Evolutionary conservation across 2,329 filamentous ascomycete genomes (phyloP), one percentile per base, ranked within the genome.

Genomic region (Stachybotrys chlorohalonatus): DNA sequence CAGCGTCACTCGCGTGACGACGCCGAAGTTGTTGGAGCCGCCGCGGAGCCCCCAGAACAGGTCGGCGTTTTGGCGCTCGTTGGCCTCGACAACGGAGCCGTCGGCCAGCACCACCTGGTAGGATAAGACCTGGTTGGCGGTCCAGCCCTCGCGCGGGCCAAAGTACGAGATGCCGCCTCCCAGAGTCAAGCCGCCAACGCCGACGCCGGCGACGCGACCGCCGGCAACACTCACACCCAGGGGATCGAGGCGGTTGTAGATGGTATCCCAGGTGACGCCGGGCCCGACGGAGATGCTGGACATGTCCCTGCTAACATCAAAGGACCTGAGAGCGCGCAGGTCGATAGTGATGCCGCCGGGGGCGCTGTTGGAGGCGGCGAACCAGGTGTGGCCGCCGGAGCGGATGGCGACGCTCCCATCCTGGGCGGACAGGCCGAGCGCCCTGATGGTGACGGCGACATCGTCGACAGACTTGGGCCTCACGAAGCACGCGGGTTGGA

Each of bases 41-140:
- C 80, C 79, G 47, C 72, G 70, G 1, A 83, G 70, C 1, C 80
- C 82, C 77, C 79, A 83, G 66, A 78, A 83, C 1, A 85, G 69
- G 54, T 83, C 80, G 0, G 70, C 55, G 39, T 82, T 51, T 31
- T 17, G 49, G 9, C 31, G 30, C 31, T 51, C 31, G 32, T 65
- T 64, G 0, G 73, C 75, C 8, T 75, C 73, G 3, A 82, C 70
- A 6, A 78, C 70, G 57, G 68, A 53, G 15, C 32, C 49, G 32
- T 17, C 17, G 16, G 49, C 30, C 30, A 51, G 31, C 7, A 56
- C 53, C 31, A 63, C 53, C 51, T 62, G 56, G 53, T 52, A 61
- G n/a, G 52, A 42, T 31, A 53, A 17, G 9, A 54, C 53, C 11
- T 58, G 46, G 46, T 57, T 57, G 32, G 54, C 50, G 9, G 54